Evolutionary conservation across 1,284 basidiomycete genomes (phyloP), one percentile per base, ranked within the genome.

Genomic region (Leccinum subrobustum): DNA sequence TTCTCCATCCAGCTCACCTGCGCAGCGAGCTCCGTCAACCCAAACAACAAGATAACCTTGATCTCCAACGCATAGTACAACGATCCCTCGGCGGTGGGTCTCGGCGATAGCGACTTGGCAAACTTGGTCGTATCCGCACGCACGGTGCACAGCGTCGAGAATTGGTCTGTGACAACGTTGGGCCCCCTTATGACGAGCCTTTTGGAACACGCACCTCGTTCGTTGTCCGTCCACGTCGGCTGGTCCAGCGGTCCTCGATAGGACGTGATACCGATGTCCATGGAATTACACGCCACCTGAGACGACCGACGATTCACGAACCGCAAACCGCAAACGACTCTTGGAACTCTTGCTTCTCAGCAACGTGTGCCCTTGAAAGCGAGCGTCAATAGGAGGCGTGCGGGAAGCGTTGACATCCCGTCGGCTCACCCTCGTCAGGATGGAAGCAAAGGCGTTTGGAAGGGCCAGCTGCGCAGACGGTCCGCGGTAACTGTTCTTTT

Each of bases 11-110:
- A 82, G 31, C 73, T 69, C 37, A 82, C 63, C 57, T 80, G 77
- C 0, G 81, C 81, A 56, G 74, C 77, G 56, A 81, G 69, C 64
- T 82, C 81, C 0, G 81, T 80, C 51, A 79, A 63, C 7, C 81
- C 81, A 52, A 83, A 78, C 11, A 78, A 63, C 37, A 82, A 61
- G n/a, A 82, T 67, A 3, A 83, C 65, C 16, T 78, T 75, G 60
- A 75, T 77, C 1, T 71, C 62, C 14, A 78, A 57, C 6, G 61
- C 53, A 52, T 77, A 80, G 59, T 79, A 80, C 20, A 60, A 4
- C 18, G 57, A 50, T n/a, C 63, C 65, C 2, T 70, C 65, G 1
- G 63, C n/a, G 0, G 70, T 59, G 3, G 60, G 64, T 52, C 31
- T 64, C 7, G 63, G 60, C 3, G 59, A 35, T 29, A 71, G 62